Conservation (phyloP, 129 eudicot species). For the Rutidosis leptorrhynchoides region DNA sequence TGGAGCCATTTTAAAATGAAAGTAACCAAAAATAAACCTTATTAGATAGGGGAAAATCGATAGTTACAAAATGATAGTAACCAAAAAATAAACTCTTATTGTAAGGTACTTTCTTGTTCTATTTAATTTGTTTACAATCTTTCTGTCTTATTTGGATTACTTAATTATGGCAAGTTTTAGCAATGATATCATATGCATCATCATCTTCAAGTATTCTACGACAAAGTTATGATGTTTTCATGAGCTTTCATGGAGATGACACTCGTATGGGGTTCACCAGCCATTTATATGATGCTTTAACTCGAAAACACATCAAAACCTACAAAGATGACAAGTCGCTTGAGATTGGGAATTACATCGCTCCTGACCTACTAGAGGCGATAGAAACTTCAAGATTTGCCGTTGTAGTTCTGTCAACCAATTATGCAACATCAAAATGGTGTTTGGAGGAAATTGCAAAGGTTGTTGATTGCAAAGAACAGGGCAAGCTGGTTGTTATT, state of each 20-base stretch:
- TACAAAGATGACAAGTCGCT: constrained; percentile 7
- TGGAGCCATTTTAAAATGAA: no score
- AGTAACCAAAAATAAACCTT: no score
- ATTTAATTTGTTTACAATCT: no score
- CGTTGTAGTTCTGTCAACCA: neutral
- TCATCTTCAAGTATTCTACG: neutral
- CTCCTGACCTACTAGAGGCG: neutral
- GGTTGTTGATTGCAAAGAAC: neutral
- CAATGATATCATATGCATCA: neutral
- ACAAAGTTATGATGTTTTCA: constrained; percentile 8
- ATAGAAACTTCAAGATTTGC: neutral
- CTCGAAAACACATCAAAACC: neutral
- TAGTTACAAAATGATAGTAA: no score
- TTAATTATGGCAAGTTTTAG: no score
- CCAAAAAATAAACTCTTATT: no score
- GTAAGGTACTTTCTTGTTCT: no score
- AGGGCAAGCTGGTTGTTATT: neutral
- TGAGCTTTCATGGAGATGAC: constrained; percentile 6
- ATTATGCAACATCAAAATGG: no score
- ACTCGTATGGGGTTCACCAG: constrained; percentile 11
- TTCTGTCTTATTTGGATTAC: no score
- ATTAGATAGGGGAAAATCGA: no score
- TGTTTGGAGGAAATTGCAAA: neutral
- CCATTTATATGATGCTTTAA: constrained; percentile 9
- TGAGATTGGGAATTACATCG: constrained; percentile 5